These are phyloP conservation scores for Seiridium unicorne DNA, from an alignment of 2,329 filamentous ascomycete species.

Conservation along the genomic window DNA sequence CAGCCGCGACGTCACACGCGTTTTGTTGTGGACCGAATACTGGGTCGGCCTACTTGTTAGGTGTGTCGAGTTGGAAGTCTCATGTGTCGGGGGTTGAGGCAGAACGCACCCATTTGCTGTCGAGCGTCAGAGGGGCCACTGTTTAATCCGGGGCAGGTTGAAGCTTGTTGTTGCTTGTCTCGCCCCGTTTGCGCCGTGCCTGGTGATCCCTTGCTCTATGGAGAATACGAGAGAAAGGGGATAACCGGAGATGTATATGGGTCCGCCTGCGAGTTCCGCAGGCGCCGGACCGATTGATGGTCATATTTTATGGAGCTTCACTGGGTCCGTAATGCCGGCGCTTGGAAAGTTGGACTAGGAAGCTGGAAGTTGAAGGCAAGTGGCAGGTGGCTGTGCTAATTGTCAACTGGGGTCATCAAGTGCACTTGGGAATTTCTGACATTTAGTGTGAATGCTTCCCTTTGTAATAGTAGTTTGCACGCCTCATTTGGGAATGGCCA, in stretches of 20 bases:
- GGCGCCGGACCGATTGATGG: not conserved
- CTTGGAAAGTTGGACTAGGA: not conserved
- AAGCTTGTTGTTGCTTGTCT: constrained; percentile 4
- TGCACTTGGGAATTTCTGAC: too few species aligned
- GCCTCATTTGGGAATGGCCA: too few species aligned
- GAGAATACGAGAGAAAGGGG: not conserved
- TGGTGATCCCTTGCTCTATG: not conserved
- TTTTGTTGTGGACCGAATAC: not conserved
- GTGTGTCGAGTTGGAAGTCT: not conserved
- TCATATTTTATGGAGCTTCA: not conserved
- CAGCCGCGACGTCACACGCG: constrained; percentile 5
- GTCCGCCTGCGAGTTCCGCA: not conserved
- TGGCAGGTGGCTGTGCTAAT: too few species aligned
- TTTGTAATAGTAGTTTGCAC: too few species aligned
- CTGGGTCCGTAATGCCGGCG: not conserved
- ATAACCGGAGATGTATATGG: not conserved
- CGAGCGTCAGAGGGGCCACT: not conserved
- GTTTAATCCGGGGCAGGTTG: not conserved
- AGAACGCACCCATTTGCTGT: not conserved
- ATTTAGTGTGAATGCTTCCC: too few species aligned
- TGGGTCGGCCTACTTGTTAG: not conserved
- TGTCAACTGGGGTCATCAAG: too few species aligned
- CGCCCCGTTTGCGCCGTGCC: not conserved
- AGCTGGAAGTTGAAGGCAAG: not conserved
- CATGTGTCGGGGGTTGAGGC: not conserved